Evolutionary conservation across 75 land plant genomes (phyloP).

Genomic region (Azolla pinnata): DNA sequence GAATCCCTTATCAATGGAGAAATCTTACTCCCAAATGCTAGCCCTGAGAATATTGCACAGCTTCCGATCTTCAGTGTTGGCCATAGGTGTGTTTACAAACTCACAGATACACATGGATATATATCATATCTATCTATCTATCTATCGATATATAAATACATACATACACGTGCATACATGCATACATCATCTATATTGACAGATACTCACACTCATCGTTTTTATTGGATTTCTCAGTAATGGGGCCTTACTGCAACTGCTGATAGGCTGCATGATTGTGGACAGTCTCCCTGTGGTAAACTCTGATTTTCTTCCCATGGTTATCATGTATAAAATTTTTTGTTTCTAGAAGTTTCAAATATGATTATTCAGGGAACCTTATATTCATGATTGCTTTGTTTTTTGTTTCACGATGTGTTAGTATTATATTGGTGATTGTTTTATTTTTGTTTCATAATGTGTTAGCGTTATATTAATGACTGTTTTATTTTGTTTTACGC

Average conservation of each 20-base stretch:
- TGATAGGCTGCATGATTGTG: slow-evolving; percentile 66
- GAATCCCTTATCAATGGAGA: slow-evolving; percentile 42
- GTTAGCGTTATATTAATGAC: no score
- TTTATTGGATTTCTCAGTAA: slow-evolving; percentile 40
- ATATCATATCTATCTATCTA: neutral
- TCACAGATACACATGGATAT: neutral
- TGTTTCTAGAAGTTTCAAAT: no score
- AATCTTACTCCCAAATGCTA: slow-evolving; percentile 24
- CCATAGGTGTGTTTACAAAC: slow-evolving; percentile 47
- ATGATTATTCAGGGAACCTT: neutral
- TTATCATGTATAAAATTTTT: no score
- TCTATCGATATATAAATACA: no score
- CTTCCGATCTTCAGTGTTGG: slow-evolving; percentile 84
- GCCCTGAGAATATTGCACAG: slow-evolving; percentile 30
- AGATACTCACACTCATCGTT: neutral
- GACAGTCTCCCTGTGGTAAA: slow-evolving; percentile 84
- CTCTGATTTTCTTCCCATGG: no score
- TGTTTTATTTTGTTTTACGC: neutral
- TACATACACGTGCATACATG: no score
- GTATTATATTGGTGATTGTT: no score
- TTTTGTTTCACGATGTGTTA: neutral
- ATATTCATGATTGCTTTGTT: neutral
- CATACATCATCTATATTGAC: no score
- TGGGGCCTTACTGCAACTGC: slow-evolving; percentile 84
- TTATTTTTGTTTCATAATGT: no score